A percentile compares a stretch with the other conserved stretches of the same genome.
phyloP scores from a whole-genome alignment of 1,284 basidiomycete genomes.

The Sanghuangporus weigelae region DNA sequence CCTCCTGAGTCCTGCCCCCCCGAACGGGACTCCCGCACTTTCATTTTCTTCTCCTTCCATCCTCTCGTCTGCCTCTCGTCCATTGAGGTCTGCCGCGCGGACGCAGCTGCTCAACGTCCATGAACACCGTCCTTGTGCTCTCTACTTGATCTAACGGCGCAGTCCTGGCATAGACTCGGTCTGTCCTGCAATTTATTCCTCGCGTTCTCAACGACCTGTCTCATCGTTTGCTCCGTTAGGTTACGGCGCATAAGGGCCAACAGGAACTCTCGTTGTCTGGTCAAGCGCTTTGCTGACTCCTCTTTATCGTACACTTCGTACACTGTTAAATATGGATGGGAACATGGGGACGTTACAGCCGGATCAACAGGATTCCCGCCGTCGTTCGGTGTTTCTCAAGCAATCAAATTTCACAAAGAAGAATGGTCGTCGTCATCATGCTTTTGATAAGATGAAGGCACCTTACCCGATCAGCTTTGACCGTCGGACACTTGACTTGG shows the following conservation, averaged over 20 bases:
- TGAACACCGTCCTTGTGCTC: too few species aligned
- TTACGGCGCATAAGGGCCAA: too few species aligned
- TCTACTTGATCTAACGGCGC: too few species aligned
- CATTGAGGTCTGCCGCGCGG: not conserved
- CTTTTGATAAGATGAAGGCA: constrained; percentile 65
- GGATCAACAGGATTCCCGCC: constrained; percentile 12
- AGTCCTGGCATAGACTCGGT: too few species aligned
- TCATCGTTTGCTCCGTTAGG: too few species aligned
- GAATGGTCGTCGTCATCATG: constrained; percentile 57
- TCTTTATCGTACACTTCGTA: not conserved
- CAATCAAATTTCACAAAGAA: constrained; percentile 54
- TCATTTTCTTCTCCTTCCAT: not conserved
- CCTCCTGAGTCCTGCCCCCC: not conserved
- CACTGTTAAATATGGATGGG: not conserved
- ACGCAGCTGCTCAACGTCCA: not conserved
- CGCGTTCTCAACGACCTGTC: too few species aligned
- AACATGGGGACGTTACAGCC: not conserved
- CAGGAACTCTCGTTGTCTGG: too few species aligned
- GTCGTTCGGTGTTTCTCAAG: constrained; percentile 29
- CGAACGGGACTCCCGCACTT: not conserved
- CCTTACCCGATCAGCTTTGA: constrained; percentile 68
- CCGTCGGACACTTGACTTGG: constrained; percentile 58
- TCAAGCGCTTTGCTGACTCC: not conserved
- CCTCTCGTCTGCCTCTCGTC: not conserved
- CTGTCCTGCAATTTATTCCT: too few species aligned